These are phyloP conservation scores for Borovskyia barvae DNA, from an alignment of 208 protist species.

Conservation along the genomic window DNA sequence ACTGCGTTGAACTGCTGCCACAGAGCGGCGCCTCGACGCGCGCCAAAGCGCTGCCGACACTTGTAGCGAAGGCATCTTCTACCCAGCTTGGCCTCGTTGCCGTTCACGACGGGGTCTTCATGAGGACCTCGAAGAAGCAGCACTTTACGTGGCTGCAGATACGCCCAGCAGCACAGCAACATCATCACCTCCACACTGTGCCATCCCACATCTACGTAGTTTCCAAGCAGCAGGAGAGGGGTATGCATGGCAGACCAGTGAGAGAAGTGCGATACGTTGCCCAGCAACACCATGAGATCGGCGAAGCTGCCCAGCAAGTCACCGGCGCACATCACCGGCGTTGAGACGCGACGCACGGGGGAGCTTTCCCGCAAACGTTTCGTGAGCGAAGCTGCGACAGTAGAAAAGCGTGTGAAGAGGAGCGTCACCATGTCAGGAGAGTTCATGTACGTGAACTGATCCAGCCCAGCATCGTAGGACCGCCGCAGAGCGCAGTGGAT, in stretches of 20 bases:
- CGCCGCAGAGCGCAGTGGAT: conserved; percentile 20
- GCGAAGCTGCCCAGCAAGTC: conserved; percentile 75
- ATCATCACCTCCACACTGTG: conserved; percentile 76
- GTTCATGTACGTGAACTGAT: conserved; percentile 14
- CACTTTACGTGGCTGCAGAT: conserved; percentile 59
- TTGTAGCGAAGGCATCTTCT: conserved; percentile 55
- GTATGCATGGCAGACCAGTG: conserved; percentile 48
- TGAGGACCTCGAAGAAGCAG: conserved; percentile 89
- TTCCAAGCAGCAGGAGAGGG: conserved; percentile 94
- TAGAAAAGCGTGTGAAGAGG: conserved; percentile 11
- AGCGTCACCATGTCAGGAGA: not conserved
- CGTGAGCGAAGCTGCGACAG: not conserved
- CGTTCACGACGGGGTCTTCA: conserved; percentile 79
- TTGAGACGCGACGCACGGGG: conserved; percentile 35
- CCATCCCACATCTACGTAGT: conserved; percentile 95
- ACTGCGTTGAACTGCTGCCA: conserved; percentile 70
- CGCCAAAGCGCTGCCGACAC: conserved; percentile 70
- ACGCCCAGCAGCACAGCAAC: conserved; percentile 68
- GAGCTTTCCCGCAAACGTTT: conserved; percentile 1
- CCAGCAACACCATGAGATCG: conserved; percentile 52
- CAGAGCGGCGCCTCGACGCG: conserved; percentile 43
- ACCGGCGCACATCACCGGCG: conserved; percentile 64
- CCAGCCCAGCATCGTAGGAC: conserved; percentile 12
- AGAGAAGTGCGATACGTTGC: conserved; percentile 33
- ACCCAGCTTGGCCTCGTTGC: conserved; percentile 46